Base-by-base conservation (phyloP, 495 filamentous ascomycete species). In the Penicillium tannophilum region DNA sequence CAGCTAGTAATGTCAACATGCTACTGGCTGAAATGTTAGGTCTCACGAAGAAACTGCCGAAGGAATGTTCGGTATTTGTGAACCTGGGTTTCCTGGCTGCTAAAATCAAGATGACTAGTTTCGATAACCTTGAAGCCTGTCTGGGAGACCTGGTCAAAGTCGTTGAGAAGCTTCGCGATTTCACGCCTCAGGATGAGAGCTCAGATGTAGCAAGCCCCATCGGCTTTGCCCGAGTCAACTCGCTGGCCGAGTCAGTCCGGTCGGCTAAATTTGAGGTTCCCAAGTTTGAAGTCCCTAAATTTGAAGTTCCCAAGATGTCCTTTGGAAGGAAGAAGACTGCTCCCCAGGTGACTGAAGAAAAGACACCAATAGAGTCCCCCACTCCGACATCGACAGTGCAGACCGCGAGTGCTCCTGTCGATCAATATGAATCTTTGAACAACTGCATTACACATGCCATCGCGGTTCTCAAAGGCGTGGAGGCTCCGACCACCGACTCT, bases 21-120 rank as follows among this genome's bases (percentile, higher is more conserved):
- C n/a, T 49, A 1, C 11, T 56, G 2, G 26, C 54, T 26, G 54
- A 56, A n/a, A 56, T 56, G 24, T 26, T 56, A 12, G 46, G 23
- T 49, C 46, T 49, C 26, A 49, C 24, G 12, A 49, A 56, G 19
- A 36, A 48, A 16, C 17, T 56, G 11, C 54, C 54, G 23, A 43
- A 56, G 2, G 16, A 46, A 23, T 46, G 43, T 10, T 46, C 54
- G 11, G 42, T 49, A 10, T 56, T 56, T 17, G n/a, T 4, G 4
- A 35, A 17, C 7, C 19, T 56, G 30, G 42, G 30, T 12, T 9
- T 16, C 16, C 30, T 56, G 7, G 43, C 17, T 26, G 20, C 42
- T 0, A 33, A 48, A 6, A 48, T 56, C 17, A 56, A 55, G 28
- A 9, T 12, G 12, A 30, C 16, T 26, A 49, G 14, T 14, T 49